Percentiles rank a stretch among this genome's conserved stretches.
Evolutionary conservation across 1,139 yeast genomes (phyloP).

Genomic region (Suhomyces kunorum): DNA sequence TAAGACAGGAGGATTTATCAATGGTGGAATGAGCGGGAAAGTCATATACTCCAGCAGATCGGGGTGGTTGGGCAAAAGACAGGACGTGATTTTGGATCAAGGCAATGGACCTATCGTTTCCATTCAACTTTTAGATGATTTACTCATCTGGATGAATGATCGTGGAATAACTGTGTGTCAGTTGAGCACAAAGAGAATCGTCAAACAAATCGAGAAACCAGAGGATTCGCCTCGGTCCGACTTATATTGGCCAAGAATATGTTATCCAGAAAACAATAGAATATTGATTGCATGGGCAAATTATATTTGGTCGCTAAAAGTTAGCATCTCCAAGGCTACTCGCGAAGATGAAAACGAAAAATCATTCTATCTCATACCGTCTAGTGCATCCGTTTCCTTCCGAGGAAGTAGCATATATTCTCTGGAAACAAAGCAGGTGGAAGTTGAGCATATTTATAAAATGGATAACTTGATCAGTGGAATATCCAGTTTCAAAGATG

Average conservation of each 20-base stretch:
- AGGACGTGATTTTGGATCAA: constrained; percentile 63
- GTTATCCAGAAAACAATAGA: constrained; percentile 66
- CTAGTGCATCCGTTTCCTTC: constrained; percentile 68
- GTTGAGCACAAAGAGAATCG: constrained; percentile 42
- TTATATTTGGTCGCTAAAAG: constrained; percentile 70
- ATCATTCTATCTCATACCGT: constrained; percentile 43
- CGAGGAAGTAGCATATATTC: constrained; percentile 34
- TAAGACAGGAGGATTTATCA: constrained; percentile 62
- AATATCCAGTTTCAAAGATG: constrained; percentile 70
- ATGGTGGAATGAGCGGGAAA: constrained; percentile 92
- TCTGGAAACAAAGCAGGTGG: constrained; percentile 54
- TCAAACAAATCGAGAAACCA: constrained; percentile 60
- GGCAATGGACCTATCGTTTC: constrained; percentile 75
- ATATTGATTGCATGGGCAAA: constrained; percentile 83
- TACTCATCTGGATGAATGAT: constrained; percentile 84
- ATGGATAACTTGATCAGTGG: constrained; percentile 75
- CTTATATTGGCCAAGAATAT: constrained; percentile 79
- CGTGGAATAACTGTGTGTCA: constrained; percentile 68
- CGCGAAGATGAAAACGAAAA: constrained; percentile 9
- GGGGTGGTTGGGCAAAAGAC: constrained; percentile 84
- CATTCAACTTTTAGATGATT: constrained; percentile 58
- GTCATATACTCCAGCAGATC: constrained; percentile 65
- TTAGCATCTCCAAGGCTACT: constrained; percentile 29
- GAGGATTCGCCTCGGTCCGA: constrained; percentile 69
- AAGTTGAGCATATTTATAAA: constrained; percentile 55